A percentile compares a stretch with the other conserved stretches of the same genome.
Conservation (phyloP, 2,329 filamentous ascomycete genomes). For the Sporothrix protearum region DNA sequence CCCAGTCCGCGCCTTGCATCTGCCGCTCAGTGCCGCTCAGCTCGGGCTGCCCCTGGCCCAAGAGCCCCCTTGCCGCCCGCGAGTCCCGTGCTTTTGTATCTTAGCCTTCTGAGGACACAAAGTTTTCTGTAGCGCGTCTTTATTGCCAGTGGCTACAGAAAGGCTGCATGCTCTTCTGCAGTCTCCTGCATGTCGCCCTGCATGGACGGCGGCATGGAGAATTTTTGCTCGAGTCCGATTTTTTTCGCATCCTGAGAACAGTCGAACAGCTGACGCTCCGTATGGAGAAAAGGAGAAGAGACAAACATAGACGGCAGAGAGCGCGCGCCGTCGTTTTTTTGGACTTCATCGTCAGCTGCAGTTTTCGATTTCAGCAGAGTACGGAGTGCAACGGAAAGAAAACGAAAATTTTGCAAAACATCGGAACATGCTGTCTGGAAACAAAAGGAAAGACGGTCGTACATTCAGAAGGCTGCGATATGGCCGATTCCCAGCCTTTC, state of each 20-base stretch:
- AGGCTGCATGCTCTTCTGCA: slow-evolving; percentile 4
- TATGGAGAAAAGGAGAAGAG: background rate
- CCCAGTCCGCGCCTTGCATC: slow-evolving; percentile 5
- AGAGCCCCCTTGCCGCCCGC: background rate
- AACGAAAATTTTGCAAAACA: background rate
- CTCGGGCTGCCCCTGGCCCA: background rate
- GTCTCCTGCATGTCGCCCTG: slow-evolving; percentile 14
- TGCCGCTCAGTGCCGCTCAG: background rate
- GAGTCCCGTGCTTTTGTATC: background rate
- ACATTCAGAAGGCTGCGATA: background rate
- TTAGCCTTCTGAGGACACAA: no score
- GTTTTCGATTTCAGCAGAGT: background rate
- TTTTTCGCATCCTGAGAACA: background rate
- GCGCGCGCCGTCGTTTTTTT: background rate
- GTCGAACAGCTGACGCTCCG: background rate
- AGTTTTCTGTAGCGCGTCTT: background rate
- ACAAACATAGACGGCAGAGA: background rate
- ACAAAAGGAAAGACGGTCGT: background rate
- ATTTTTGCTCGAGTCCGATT: background rate
- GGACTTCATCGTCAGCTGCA: background rate
- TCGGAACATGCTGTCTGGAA: background rate
- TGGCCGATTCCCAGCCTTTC: background rate
- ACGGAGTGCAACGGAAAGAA: background rate
- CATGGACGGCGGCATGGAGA: background rate
- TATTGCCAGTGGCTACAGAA: background rate